Percentiles rank a stretch among this genome's conserved stretches.
These are phyloP conservation scores for Bryoerythrophyllum caledonicum DNA, from an alignment of 225 moss, liverwort and hornwort genomes.

Conservation along the genomic window DNA sequence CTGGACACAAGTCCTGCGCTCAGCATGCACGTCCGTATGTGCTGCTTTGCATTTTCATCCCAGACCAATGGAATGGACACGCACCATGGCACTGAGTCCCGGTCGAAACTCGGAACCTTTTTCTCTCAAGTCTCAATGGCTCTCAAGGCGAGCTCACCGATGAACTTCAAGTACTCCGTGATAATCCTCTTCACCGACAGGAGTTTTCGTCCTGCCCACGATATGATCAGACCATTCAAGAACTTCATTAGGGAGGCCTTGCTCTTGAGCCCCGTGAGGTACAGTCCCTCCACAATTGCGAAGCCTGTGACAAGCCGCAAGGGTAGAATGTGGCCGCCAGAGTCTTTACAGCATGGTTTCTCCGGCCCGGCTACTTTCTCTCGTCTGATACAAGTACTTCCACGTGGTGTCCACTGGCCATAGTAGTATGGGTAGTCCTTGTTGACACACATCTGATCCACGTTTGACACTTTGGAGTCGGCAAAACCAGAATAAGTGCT, in stretches of 20 bases:
- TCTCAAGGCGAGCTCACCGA: constrained; percentile 14
- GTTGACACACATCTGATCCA: too few species aligned
- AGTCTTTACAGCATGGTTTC: too few species aligned
- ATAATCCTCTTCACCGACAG: constrained; percentile 12
- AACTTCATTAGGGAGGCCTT: not conserved
- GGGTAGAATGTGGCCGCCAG: too few species aligned
- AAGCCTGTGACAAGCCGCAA: too few species aligned
- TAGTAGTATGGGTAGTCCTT: too few species aligned
- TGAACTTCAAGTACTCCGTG: constrained; percentile 33
- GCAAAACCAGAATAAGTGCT: too few species aligned
- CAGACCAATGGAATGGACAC: constrained; percentile 22
- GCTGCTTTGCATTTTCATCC: not conserved
- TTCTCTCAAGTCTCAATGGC: not conserved
- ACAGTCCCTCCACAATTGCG: too few species aligned
- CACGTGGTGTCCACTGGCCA: too few species aligned
- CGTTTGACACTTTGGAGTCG: too few species aligned
- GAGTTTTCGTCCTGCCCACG: not conserved
- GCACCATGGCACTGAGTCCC: constrained; percentile 39
- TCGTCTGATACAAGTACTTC: too few species aligned
- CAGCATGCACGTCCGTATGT: constrained; percentile 20
- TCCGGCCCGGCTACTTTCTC: too few species aligned
- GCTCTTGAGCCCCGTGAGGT: constrained; percentile 4
- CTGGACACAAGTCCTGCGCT: constrained; percentile 43
- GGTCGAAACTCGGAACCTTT: not conserved
- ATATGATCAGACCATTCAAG: not conserved